Evolutionary conservation across 208 protist genomes (phyloP), one percentile per base, ranked within the genome.

Genomic region (Leishmania tropica): DNA sequence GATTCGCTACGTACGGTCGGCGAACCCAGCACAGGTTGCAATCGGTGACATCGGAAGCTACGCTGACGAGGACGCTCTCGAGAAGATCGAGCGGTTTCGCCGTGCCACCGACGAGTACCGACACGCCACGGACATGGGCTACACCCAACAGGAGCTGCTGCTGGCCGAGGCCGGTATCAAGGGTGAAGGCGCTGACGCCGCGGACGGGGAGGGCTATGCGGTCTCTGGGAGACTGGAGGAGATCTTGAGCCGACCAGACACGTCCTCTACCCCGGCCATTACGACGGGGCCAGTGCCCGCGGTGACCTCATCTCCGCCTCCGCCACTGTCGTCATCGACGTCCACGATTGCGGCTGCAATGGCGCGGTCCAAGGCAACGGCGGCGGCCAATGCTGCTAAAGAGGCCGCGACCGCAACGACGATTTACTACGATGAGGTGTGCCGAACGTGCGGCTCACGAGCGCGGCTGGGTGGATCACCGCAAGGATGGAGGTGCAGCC

Each of bases 51-150:
- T 96, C 40, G 92, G 91, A 70, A 90, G 86, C 62, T 97, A 96
- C 85, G 93, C 80, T 21, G 93, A 96, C 84, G 94, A 96, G 76
- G 88, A 90, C 35, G 92, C 89, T 15, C 80, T 86, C 58, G 67
- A 84, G 11, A 92, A 92, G 83, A 86, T 95, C 28, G 81, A 75
- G 78, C 89, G 92, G 21, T 88, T 96, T 21, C 82, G 87, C n/a
- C 82, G 88, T n/a, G 89, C 89, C 47, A 96, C 92, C 10, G 90
- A 97, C 53, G 91, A 94, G 85, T 97, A 95, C 81, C 94, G 92
- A 42, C 86, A 89, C 79, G 94, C 94, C 19, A 90, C 87, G n/a
- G 84, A 93, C 47, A 88, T 96, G 75, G 94, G 94, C 74, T 95
- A 94, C 81, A 83, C 93, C 5, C 89, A 94, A n/a, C 93, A 96